Evolutionary conservation across 495 filamentous ascomycete genomes (phyloP).

Genomic region (Talaromyces proteolyticus): DNA sequence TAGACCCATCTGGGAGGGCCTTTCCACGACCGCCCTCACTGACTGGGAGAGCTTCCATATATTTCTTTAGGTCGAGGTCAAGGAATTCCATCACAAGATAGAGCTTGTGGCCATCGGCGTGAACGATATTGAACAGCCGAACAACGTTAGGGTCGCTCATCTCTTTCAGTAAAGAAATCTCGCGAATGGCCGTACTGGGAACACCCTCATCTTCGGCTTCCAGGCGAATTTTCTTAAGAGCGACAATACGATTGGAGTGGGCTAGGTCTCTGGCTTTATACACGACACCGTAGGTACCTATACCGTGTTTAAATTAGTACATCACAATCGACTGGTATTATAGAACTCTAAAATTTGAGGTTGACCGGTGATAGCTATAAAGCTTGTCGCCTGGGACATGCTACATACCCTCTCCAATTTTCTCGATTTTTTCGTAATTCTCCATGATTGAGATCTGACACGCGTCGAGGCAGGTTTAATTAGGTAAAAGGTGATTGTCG

Average conservation of each 20-base stretch:
- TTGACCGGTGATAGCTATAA: background rate
- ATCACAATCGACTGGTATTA: too few species aligned
- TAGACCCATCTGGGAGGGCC: conserved; percentile 74
- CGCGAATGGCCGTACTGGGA: conserved; percentile 91
- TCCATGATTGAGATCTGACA: conserved; percentile 58
- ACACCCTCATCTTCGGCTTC: conserved; percentile 97
- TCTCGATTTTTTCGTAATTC: conserved; percentile 99
- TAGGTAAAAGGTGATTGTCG: background rate
- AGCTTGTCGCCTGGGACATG: background rate
- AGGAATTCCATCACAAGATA: conserved; percentile 95
- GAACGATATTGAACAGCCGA: conserved; percentile 86
- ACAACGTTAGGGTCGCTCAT: conserved; percentile 97
- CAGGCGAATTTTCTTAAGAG: conserved; percentile 96
- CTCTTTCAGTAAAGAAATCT: conserved; percentile 94
- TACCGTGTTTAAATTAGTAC: background rate
- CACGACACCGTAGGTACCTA: conserved; percentile 89
- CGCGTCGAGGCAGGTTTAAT: background rate
- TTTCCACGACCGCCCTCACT: conserved; percentile 87
- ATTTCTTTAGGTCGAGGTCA: conserved; percentile 93
- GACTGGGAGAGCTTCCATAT: conserved; percentile 95
- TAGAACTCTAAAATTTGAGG: too few species aligned
- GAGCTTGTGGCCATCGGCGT: conserved; percentile 93
- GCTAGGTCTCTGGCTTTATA: conserved; percentile 85
- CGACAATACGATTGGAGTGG: conserved; percentile 76
- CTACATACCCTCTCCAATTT: conserved; percentile 88